phyloP scores from a whole-genome alignment of 1,139 yeast species.

The Saccharomyces hybrid region DNA sequence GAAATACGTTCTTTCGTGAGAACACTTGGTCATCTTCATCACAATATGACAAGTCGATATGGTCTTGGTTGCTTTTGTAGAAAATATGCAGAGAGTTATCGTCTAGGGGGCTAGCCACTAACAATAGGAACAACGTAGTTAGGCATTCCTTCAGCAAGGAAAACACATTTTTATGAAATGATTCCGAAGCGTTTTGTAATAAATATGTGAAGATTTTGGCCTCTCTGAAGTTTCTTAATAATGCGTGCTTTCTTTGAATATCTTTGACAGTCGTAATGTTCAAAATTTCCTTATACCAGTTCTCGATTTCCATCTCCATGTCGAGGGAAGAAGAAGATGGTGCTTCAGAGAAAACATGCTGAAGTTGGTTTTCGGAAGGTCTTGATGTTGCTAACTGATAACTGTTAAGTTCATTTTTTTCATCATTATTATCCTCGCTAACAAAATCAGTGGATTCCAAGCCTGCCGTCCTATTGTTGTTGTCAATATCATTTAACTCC shows the following conservation, averaged over 20 bases:
- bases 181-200: neutral
- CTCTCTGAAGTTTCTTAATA: constrained; percentile 18
- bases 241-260: constrained; percentile 18
- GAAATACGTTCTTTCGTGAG: constrained; percentile 34
- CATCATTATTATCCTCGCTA: constrained; percentile 5
- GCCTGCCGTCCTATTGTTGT: constrained; percentile 46
- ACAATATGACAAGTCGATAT: constrained; percentile 25
- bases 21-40: constrained; percentile 30
- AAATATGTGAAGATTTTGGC: constrained; percentile 15
- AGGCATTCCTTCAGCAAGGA: constrained; percentile 16
- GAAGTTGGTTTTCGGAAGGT: neutral
- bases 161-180: constrained; percentile 12
- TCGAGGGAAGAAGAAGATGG: constrained; percentile 9
- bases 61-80: constrained; percentile 17
- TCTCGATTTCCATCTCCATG: constrained; percentile 26
- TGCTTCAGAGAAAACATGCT: neutral
- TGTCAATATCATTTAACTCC: constrained; percentile 79
- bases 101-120: constrained; percentile 28
- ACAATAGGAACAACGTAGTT: constrained; percentile 24
- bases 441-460: constrained; percentile 53
- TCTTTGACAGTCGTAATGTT: constrained; percentile 29
- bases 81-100: constrained; percentile 27
- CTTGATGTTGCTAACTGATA: neutral
- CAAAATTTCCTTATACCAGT: constrained; percentile 29
- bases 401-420: neutral